Percentiles rank a stretch among this genome's conserved stretches.
These are phyloP conservation scores for Tephrocybe sp. DNA, from an alignment of 768 basidiomycete genomes.

Conservation along the genomic window DNA sequence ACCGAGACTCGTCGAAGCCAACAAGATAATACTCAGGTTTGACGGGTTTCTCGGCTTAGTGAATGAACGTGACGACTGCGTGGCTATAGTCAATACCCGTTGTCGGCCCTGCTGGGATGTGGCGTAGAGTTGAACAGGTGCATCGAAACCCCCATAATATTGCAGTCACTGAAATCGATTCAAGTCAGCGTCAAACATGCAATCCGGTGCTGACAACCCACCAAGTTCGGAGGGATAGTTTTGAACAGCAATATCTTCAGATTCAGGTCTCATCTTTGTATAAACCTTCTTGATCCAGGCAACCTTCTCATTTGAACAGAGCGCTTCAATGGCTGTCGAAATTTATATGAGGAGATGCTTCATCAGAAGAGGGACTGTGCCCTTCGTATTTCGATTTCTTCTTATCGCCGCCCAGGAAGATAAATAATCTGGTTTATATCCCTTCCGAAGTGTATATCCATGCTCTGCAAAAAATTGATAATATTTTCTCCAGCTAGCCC, in stretches of 20 bases:
- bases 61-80: not conserved
- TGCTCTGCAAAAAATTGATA: slow-evolving; percentile 13
- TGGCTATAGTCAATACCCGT: not conserved
- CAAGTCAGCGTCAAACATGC: not conserved
- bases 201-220: not conserved
- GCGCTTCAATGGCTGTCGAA: slow-evolving; percentile 18
- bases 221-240: slow-evolving; percentile 18
- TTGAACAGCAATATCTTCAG: slow-evolving; percentile 17
- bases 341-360: not conserved
- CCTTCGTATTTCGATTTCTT: not conserved
- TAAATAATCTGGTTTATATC: slow-evolving; percentile 20
- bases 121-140: slow-evolving; percentile 1
- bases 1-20: slow-evolving; percentile 7
- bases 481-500: slow-evolving; percentile 17
- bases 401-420: slow-evolving; percentile 15
- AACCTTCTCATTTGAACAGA: slow-evolving; percentile 18
- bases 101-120: not conserved
- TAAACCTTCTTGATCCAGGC: slow-evolving; percentile 22
- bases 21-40: slow-evolving; percentile 12
- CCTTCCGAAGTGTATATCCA: slow-evolving; percentile 16
- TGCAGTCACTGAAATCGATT: slow-evolving; percentile 4
- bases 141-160: slow-evolving; percentile 10
- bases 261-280: not conserved
- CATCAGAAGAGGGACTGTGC: slow-evolving; percentile 1
- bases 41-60: slow-evolving; percentile 4